Evolutionary conservation across 1,139 yeast species (phyloP), one percentile per base, ranked within the genome.

Genomic region (Saccharomyces hybrid): DNA sequence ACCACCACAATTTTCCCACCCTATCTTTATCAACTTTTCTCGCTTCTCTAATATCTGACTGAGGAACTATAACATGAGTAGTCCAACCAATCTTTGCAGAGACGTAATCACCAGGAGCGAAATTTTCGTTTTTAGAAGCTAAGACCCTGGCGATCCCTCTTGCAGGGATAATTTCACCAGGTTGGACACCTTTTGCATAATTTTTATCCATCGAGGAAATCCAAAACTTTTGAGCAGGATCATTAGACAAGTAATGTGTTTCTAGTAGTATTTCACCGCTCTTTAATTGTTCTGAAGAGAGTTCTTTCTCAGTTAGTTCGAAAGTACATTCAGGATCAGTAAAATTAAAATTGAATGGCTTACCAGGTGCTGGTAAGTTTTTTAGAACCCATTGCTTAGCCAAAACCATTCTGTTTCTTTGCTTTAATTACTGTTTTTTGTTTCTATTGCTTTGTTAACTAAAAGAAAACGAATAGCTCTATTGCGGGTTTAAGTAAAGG

Each of bases 161-260:
- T 1, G 85, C 73, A 47, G 77, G 76, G 70, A 83, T 77, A 9
- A 72, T 67, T 25, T 77, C 76, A 34, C 83, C 83, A 51, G 74
- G 68, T 48, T 69, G 63, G 20, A 79, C 73, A 13, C 83, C 81
- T 4, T 74, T 72, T 8, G 74, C 69, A 64, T 83, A 83, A 55
- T 75, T 71, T 59, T 76, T 72, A 50, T 70, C 74, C 4, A 73
- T 71, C 20, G 76, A 68, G 14, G 74, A 67, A 54, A 83, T 81
- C 85, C 86, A 83, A 51, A 77, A 76, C 67, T 84, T 79, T 65
- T 82, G 87, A 9, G 85, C 80, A 14, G 88, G 88, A 64, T 83
- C 88, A 62, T 83, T 82, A 44, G 87, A 81, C n/a, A 83, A 64
- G 55, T 75, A 76, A 50, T 78, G 59, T 5, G 74, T 68, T 65